A percentile compares a stretch with the other conserved stretches of the same genome.
Evolutionary conservation across 768 basidiomycete species (phyloP).

Genomic region (Ramaria rubella): DNA sequence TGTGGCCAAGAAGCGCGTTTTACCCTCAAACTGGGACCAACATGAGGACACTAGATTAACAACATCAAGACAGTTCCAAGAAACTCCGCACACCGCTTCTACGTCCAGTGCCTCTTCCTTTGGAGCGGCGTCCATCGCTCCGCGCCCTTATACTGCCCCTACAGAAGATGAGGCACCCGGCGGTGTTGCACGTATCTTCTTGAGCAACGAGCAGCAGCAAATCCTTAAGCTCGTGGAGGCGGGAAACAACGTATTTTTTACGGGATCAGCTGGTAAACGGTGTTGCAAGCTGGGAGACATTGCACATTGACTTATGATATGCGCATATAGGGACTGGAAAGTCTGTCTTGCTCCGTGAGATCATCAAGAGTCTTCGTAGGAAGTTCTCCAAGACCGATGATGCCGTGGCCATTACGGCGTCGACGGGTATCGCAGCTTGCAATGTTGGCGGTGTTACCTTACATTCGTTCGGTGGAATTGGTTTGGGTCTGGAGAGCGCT

Average conservation of each 20-base stretch:
- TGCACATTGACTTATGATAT: conserved; percentile 8
- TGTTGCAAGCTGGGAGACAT: conserved; percentile 10
- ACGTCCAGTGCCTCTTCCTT: conserved; percentile 1
- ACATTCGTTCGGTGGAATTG: conserved; percentile 94
- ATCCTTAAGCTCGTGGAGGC: conserved; percentile 73
- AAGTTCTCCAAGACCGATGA: conserved; percentile 49
- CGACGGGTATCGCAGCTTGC: conserved; percentile 93
- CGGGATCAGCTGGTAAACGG: conserved; percentile 86
- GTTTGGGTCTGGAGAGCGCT: conserved; percentile 63
- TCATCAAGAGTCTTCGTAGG: conserved; percentile 67
- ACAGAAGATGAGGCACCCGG: conserved; percentile 23
- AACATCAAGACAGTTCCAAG: conserved; percentile 4
- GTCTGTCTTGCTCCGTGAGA: conserved; percentile 88
- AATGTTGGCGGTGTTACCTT: conserved; percentile 95
- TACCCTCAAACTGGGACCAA: conserved; percentile 27
- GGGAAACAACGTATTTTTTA: conserved; percentile 84
- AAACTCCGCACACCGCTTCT: conserved; percentile 3
- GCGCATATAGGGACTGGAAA: conserved; percentile 78
- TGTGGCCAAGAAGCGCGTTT: conserved; percentile 16
- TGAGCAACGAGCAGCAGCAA: conserved; percentile 82
- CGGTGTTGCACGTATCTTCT: conserved; percentile 40
- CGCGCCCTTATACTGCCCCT: conserved; percentile 16
- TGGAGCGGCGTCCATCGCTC: conserved; percentile 9
- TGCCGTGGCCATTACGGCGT: conserved; percentile 89
- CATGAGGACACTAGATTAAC: conserved; percentile 18